Conservation (phyloP, 2,329 filamentous ascomycete species). For the Fusarium austroafricanum region DNA sequence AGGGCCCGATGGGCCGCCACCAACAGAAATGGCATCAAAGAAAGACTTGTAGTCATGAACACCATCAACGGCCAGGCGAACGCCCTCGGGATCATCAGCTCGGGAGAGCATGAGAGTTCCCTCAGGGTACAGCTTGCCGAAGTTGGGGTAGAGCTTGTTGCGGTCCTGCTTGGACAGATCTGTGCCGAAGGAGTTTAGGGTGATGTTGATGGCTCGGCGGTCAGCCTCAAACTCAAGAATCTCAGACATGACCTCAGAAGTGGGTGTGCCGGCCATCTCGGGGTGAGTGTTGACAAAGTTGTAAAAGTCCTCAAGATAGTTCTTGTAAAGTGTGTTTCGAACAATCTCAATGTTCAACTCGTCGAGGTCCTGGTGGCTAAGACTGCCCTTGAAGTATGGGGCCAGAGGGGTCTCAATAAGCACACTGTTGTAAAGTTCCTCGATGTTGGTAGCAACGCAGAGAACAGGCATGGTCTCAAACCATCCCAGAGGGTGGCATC, state of each 20-base stretch:
- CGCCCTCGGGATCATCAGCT: conserved; percentile 94
- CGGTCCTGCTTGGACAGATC: conserved; percentile 93
- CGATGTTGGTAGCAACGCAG: conserved; percentile 97
- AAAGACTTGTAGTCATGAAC: conserved; percentile 94
- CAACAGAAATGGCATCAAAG: conserved; percentile 89
- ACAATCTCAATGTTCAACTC: conserved; percentile 99
- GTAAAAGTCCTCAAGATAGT: conserved; percentile 98
- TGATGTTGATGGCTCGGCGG: conserved; percentile 97
- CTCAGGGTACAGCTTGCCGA: conserved; percentile 92
- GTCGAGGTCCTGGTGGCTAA: conserved; percentile 96
- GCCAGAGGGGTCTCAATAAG: conserved; percentile 96
- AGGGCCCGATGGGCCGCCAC: conserved; percentile 75
- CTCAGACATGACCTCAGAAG: conserved; percentile 93
- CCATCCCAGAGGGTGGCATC: conserved; percentile 97
- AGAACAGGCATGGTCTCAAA: conserved; percentile 99
- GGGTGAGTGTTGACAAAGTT: conserved; percentile 91
- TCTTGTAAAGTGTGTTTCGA: conserved; percentile 98
- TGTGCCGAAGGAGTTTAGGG: conserved; percentile 97
- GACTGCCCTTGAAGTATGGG: conserved; percentile 95
- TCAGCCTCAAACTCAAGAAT: conserved; percentile 97
- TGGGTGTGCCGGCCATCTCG: conserved; percentile 88
- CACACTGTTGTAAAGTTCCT: conserved; percentile 98
- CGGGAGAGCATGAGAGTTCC: conserved; percentile 94
- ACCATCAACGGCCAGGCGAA: conserved; percentile 91
- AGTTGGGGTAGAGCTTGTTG: conserved; percentile 94